Evolutionary conservation across 805 yeast species (phyloP), one percentile per base, ranked within the genome.

Genomic region (Cyberlindnera xylosilytica): DNA sequence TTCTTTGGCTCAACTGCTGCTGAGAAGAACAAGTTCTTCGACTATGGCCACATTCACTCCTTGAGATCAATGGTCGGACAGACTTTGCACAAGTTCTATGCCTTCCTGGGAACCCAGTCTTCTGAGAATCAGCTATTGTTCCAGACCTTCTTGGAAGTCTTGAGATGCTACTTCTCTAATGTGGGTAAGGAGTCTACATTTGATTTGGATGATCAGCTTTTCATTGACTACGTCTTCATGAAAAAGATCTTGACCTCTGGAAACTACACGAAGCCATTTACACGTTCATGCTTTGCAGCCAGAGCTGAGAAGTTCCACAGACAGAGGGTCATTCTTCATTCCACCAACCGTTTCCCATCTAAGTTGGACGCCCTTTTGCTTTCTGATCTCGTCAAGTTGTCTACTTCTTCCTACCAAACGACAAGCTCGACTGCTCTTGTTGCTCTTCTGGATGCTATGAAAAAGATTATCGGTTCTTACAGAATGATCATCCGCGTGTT

Each of bases 111-210:
- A 6, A 60, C 67, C 1, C 63, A 75, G 38, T 73, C 73, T 34
- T 79, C 75, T 31, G 88, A 86, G 46, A 83, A 87, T 46, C 75
- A 84, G 7, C 74, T 76, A 11, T 58, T 84, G 6, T 74, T 81
- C 57, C 78, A 78, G 47, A 76, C 79, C 35, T 70, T 83, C 26
- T 63, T 88, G 24, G 76, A 78, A 54, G 80, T 83, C 3, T 58
- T 83, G 34, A 79, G 83, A 47, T 77, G 83, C 6, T 93, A 95
- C 87, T 81, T 83, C 52, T 70, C 83, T 20, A 93, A 88, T 56
- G 83, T 83, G 20, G 95, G 96, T 2, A 73, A 77, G 42, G 95
- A 87, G 51, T 66, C 83, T 11, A 62, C 82, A 1, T 72, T 81
- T 38, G 80, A 73, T 32, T 65, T 73, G 4, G 76, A 79, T 44